A percentile compares a stretch with the other conserved stretches of the same genome.
Conservation (phyloP, 2,329 filamentous ascomycete genomes). For the Beauveria medogensis region DNA sequence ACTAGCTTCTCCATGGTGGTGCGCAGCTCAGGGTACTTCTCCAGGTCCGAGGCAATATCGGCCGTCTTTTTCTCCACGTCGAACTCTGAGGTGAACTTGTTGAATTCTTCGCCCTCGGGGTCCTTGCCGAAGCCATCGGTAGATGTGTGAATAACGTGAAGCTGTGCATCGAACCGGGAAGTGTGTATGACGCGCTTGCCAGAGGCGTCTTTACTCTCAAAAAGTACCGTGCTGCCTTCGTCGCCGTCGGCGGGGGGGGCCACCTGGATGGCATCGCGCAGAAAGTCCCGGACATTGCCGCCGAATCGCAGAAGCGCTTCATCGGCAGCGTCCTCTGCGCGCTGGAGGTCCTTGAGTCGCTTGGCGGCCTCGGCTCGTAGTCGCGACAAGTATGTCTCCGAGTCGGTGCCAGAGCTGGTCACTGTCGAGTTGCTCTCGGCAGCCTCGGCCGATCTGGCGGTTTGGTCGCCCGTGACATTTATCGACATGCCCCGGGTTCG, state of each 20-base stretch:
- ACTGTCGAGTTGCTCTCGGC: slow-evolving; percentile 38
- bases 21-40: slow-evolving; percentile 78
- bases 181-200: slow-evolving; percentile 93
- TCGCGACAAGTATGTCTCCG: slow-evolving; percentile 63
- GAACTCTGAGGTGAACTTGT: slow-evolving; percentile 64
- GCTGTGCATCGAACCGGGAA: slow-evolving; percentile 86
- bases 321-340: slow-evolving; percentile 90
- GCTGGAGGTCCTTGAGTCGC: slow-evolving; percentile 79
- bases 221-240: slow-evolving; percentile 60
- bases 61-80: slow-evolving; percentile 78
- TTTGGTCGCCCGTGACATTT: slow-evolving; percentile 31
- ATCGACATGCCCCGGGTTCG: slow-evolving; percentile 69
- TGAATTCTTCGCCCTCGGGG: slow-evolving; percentile 66
- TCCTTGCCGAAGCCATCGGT: slow-evolving; percentile 77
- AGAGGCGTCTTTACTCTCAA: slow-evolving; percentile 85
- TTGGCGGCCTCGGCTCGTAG: slow-evolving; percentile 72
- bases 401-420: slow-evolving; percentile 38
- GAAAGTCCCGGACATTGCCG: slow-evolving; percentile 78
- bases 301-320: slow-evolving; percentile 91
- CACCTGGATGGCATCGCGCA: slow-evolving; percentile 84
- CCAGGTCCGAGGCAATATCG: slow-evolving; percentile 71
- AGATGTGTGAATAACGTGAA: slow-evolving; percentile 89
- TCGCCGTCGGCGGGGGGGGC: slow-evolving; percentile 57
- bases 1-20: slow-evolving; percentile 91
- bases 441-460: slow-evolving; percentile 16